Percentiles rank a stretch among this genome's conserved stretches.
Evolutionary conservation across 441 rosid species (phyloP).

Genomic region (Mallotus repandus): DNA sequence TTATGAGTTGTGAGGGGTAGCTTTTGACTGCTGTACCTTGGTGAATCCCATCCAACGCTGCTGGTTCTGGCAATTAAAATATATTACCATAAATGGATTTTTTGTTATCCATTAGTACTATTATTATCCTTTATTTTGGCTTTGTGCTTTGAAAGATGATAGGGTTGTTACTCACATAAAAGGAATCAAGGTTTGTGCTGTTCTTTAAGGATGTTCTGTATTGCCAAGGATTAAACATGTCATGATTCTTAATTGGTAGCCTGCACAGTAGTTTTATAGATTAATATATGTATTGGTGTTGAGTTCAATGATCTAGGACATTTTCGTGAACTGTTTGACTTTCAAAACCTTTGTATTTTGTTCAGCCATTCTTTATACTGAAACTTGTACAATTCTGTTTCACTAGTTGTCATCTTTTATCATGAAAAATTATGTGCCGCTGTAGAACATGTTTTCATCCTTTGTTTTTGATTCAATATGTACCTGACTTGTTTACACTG

Average conservation of each 20-base stretch:
- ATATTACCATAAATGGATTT: not conserved
- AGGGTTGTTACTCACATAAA: not conserved
- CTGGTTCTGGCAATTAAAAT: not conserved
- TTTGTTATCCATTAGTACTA: not conserved
- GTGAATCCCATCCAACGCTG: not conserved
- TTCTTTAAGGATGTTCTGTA: not conserved
- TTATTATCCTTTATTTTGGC: not conserved
- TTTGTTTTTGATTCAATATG: not conserved
- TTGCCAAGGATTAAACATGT: not conserved
- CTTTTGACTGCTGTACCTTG: not conserved
- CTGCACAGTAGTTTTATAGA: not conserved
- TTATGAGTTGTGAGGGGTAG: not conserved
- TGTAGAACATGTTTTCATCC: not conserved
- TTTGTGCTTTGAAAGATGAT: not conserved
- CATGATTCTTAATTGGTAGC: not conserved
- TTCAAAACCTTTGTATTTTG: not conserved
- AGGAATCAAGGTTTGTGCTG: not conserved
- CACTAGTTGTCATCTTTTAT: not conserved
- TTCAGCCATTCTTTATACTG: not conserved
- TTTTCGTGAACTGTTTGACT: not conserved
- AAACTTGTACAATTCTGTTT: not conserved
- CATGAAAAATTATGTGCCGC: not conserved
- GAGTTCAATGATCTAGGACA: not conserved
- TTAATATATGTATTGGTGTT: not conserved
- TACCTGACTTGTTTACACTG: conserved; percentile 20